phyloP scores from a whole-genome alignment of 306 rosid genomes.

The Senna tora region DNA sequence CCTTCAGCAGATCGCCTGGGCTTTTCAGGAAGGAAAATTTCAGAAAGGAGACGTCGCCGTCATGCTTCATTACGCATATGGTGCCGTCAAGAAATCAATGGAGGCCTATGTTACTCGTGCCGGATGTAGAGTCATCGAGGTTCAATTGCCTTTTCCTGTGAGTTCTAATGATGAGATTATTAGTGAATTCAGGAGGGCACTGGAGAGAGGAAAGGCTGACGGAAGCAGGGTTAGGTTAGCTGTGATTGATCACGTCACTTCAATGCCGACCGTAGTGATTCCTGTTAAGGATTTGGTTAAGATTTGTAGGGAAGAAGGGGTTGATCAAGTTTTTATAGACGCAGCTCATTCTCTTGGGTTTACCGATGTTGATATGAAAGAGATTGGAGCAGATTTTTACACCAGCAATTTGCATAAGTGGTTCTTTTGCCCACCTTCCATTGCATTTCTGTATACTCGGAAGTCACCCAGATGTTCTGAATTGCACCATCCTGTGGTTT shows the following conservation, averaged over 20 bases:
- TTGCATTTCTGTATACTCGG: constrained; percentile 75
- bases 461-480: constrained; percentile 48
- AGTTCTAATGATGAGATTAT: constrained; percentile 71
- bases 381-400: constrained; percentile 93
- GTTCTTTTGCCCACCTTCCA: constrained; percentile 95
- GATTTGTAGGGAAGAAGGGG: constrained; percentile 96
- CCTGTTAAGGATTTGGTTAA: constrained; percentile 80
- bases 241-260: constrained; percentile 93
- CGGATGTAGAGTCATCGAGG: constrained; percentile 86
- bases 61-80: constrained; percentile 93
- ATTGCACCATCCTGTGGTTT: constrained; percentile 94
- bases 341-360: constrained; percentile 99
- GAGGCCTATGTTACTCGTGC: constrained; percentile 90
- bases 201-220: constrained; percentile 67
- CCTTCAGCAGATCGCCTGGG: constrained; percentile 81
- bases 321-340: constrained; percentile 85
- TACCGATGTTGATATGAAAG: constrained; percentile 80
- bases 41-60: constrained; percentile 72
- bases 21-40: constrained; percentile 71
- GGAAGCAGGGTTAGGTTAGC: constrained; percentile 83
- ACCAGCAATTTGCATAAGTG: constrained; percentile 96
- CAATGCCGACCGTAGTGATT: constrained; percentile 91
- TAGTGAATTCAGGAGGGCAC: constrained; percentile 67
- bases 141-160: constrained; percentile 85
- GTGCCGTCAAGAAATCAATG: constrained; percentile 85